These are phyloP conservation scores for Exserohilum turcica DNA, from an alignment of 2,329 filamentous ascomycete species.

Conservation along the genomic window DNA sequence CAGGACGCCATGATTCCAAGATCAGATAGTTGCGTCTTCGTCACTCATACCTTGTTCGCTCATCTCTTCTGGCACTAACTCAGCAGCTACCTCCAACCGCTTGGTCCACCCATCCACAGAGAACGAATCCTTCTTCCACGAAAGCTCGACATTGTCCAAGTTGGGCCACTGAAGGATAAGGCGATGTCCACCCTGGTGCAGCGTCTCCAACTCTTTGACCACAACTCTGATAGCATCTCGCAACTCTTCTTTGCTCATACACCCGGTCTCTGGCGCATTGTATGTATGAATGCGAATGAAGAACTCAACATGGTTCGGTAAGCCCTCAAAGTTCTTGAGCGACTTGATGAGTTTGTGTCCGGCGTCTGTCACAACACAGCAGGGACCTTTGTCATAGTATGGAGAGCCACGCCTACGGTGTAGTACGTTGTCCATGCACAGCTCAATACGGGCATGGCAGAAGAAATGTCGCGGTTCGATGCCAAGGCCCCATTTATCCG, in stretches of 20 bases:
- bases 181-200: background rate
- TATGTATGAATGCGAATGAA: conserved; percentile 13
- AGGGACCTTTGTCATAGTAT: background rate
- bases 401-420: background rate
- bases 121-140: background rate
- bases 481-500: background rate
- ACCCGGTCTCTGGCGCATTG: background rate
- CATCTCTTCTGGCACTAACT: background rate
- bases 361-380: background rate
- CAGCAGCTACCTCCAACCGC: background rate
- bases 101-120: background rate
- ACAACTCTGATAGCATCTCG: background rate
- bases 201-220: background rate
- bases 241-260: background rate
- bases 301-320: conserved; percentile 11
- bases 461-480: background rate
- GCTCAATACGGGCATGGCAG: background rate
- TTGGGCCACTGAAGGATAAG: conserved; percentile 5
- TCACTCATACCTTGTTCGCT: background rate
- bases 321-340: background rate
- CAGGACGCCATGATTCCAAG: no score
- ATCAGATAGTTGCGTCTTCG: background rate
- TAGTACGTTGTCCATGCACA: background rate
- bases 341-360: background rate
- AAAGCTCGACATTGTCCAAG: conserved; percentile 2